A percentile compares a stretch with the other conserved stretches of the same genome.
Evolutionary conservation across 192 early-diverging fungal genomes (phyloP).

Genomic region (Coemansia sp.): DNA sequence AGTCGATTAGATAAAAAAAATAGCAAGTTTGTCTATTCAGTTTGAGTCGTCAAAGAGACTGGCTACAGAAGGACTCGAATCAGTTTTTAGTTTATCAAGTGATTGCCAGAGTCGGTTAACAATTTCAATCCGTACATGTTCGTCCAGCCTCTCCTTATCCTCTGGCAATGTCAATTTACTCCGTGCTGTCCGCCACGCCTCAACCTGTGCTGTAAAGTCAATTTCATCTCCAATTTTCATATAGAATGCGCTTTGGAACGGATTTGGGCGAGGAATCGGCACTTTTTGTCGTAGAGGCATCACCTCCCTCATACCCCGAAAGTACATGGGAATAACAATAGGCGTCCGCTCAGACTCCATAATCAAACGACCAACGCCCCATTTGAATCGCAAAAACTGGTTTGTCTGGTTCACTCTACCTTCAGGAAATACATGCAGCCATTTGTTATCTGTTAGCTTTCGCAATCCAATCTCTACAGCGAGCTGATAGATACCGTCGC

Average conservation of each 20-base stretch:
- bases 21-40: background rate
- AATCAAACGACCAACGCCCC: slow-evolving; percentile 83
- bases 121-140: slow-evolving; percentile 27
- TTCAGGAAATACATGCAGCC: slow-evolving; percentile 92
- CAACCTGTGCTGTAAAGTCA: slow-evolving; percentile 60
- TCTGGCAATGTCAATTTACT: slow-evolving; percentile 11
- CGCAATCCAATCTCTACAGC: slow-evolving; percentile 74
- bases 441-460: slow-evolving; percentile 61
- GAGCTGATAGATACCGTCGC: slow-evolving; percentile 81
- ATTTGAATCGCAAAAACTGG: slow-evolving; percentile 59
- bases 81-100: slow-evolving; percentile 17
- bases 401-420: slow-evolving; percentile 62
- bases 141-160: slow-evolving; percentile 22
- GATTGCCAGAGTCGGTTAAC: slow-evolving; percentile 22
- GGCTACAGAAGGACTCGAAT: background rate
- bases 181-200: slow-evolving; percentile 45
- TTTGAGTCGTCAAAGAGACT: slow-evolving; percentile 4
- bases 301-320: slow-evolving; percentile 62
- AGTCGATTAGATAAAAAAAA: background rate
- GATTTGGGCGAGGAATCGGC: slow-evolving; percentile 43
- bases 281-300: slow-evolving; percentile 52
- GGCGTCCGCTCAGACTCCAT: slow-evolving; percentile 73
- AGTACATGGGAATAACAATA: slow-evolving; percentile 69
- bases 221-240: slow-evolving; percentile 73
- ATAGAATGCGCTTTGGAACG: slow-evolving; percentile 52